A percentile compares a stretch with the other conserved stretches of the same genome.
Conservation (phyloP, 371 early-diverging fungal genomes). For the Chytridium lagenaria region DNA sequence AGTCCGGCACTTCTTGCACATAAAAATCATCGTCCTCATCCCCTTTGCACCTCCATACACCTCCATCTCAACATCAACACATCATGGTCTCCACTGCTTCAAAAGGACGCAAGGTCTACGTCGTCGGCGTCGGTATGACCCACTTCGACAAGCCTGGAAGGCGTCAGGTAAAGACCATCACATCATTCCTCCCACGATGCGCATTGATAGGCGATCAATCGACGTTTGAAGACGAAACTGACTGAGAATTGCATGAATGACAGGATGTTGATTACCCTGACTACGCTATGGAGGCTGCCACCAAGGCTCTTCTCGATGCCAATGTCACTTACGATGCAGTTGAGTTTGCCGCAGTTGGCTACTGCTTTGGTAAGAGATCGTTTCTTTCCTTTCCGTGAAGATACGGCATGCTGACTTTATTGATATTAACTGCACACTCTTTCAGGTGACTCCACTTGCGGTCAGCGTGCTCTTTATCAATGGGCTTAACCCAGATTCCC, state of each 20-base stretch:
- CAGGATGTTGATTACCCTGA: constrained; percentile 55
- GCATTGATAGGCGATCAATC: too few relatives aligned
- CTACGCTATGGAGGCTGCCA: constrained; percentile 73
- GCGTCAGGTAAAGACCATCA: constrained; percentile 18
- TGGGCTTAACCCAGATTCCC: constrained; percentile 51
- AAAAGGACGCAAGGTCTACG: constrained; percentile 38
- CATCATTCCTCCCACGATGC: too few relatives aligned
- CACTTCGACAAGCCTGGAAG: constrained; percentile 51
- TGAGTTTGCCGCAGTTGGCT: constrained; percentile 51
- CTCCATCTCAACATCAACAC: too few relatives aligned
- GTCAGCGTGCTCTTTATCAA: constrained; percentile 69
- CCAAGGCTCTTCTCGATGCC: constrained; percentile 76
- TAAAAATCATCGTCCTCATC: too few relatives aligned
- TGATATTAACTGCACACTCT: too few relatives aligned
- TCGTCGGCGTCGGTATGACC: constrained; percentile 52
- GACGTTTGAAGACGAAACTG: not conserved
- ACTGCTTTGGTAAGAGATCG: constrained; percentile 30
- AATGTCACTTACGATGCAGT: constrained; percentile 69
- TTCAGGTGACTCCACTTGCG: constrained; percentile 76
- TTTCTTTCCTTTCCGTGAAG: too few relatives aligned
- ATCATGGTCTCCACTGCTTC: too few relatives aligned
- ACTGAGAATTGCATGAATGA: too few relatives aligned
- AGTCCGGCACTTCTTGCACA: too few relatives aligned
- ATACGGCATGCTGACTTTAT: too few relatives aligned
- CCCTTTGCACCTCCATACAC: too few relatives aligned